Evolutionary conservation across 2,329 filamentous ascomycete genomes (phyloP).

Genomic region (Blastomyces parvus): DNA sequence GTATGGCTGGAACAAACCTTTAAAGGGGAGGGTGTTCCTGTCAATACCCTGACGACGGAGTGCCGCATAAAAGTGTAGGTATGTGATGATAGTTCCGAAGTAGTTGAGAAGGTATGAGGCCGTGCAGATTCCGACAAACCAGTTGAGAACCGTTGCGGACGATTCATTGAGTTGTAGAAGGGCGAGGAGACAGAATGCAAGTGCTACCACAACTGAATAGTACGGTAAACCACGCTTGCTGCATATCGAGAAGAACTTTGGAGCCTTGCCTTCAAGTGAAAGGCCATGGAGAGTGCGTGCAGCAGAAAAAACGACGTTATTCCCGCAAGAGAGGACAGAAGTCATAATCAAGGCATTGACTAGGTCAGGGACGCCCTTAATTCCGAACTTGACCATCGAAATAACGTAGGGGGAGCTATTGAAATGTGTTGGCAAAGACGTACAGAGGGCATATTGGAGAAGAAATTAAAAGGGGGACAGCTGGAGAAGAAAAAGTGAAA

Average conservation of each 20-base stretch:
- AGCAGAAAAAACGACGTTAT: conserved; percentile 55
- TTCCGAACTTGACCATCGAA: conserved; percentile 54
- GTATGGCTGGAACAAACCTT: conserved; percentile 58
- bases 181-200: conserved; percentile 56
- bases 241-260: conserved; percentile 36
- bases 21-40: conserved; percentile 58
- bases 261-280: conserved; percentile 56
- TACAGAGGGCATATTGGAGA: background rate
- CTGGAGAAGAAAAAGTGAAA: background rate
- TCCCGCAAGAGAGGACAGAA: conserved; percentile 55
- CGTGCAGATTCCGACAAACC: conserved; percentile 26
- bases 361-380: conserved; percentile 53
- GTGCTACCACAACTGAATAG: conserved; percentile 55
- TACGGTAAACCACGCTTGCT: conserved; percentile 57
- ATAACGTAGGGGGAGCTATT: conserved; percentile 51
- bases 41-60: conserved; percentile 57
- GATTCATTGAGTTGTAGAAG: conserved; percentile 60
- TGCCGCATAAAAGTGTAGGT: conserved; percentile 60
- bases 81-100: conserved; percentile 56
- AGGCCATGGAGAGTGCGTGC: conserved; percentile 56
- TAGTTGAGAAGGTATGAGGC: conserved; percentile 25
- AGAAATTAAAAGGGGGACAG: background rate
- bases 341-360: conserved; percentile 61
- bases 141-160: conserved; percentile 52
- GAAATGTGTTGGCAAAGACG: conserved; percentile 1